These are phyloP conservation scores for Fusarium succisae DNA, from an alignment of 2,329 filamentous ascomycete species.

Conservation along the genomic window DNA sequence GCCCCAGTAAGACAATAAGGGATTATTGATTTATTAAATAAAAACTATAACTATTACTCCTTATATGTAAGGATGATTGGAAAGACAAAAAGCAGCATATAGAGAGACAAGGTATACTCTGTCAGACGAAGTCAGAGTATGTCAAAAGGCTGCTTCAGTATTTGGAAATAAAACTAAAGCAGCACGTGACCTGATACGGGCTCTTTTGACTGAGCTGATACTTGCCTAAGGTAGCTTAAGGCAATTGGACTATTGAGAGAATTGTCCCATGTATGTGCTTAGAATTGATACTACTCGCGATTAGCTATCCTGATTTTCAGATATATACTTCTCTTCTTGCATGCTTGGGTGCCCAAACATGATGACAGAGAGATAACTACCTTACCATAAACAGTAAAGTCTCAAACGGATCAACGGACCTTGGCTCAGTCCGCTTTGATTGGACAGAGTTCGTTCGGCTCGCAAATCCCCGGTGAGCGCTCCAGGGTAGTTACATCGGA, in stretches of 20 bases:
- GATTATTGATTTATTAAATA: fast-evolving
- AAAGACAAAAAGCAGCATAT: too few species aligned
- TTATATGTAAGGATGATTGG: fast-evolving
- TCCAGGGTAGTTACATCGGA: neutral
- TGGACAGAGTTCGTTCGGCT: neutral
- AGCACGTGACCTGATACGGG: neutral
- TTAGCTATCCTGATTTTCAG: neutral
- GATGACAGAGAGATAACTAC: neutral
- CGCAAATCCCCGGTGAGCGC: neutral
- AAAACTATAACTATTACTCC: too few species aligned
- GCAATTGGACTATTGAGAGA: too few species aligned
- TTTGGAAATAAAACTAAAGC: neutral
- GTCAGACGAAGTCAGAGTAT: neutral
- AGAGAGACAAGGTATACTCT: too few species aligned
- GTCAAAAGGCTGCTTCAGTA: too few species aligned
- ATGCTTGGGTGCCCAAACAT: fast-evolving
- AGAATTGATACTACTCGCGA: fast-evolving
- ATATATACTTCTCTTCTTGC: neutral
- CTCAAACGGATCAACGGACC: fast-evolving
- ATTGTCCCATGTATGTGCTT: neutral
- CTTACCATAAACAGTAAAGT: neutral
- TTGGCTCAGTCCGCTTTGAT: neutral
- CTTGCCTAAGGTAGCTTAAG: too few species aligned
- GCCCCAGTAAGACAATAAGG: neutral
- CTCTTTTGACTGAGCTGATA: neutral